Conservation (phyloP, 2,329 filamentous ascomycete genomes). For the Xylariaceae sp. region DNA sequence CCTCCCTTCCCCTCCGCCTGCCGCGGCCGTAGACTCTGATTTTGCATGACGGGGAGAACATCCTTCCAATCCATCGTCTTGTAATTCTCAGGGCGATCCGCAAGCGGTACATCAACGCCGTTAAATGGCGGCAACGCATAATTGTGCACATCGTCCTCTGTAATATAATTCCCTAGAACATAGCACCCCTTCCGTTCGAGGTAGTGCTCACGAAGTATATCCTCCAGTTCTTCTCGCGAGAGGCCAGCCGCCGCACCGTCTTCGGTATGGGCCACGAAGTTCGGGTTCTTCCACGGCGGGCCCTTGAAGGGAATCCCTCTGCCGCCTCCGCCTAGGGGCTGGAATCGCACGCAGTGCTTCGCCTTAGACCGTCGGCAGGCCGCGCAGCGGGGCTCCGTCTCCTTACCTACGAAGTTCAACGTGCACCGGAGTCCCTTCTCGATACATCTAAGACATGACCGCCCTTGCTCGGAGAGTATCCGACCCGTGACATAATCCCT, state of each 20-base stretch:
- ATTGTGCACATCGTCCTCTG: background rate
- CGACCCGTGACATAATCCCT: slow-evolving; percentile 33
- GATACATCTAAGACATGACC: slow-evolving; percentile 34
- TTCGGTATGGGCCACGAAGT: slow-evolving; percentile 26
- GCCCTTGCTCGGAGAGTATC: slow-evolving; percentile 20
- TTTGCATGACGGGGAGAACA: slow-evolving; percentile 23
- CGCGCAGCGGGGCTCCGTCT: slow-evolving; percentile 29
- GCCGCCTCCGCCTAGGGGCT: background rate
- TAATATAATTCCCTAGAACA: slow-evolving; percentile 17
- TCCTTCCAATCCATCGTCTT: slow-evolving; percentile 23
- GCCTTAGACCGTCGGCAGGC: slow-evolving; percentile 31
- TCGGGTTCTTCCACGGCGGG: slow-evolving; percentile 35
- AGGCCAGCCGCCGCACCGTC: background rate
- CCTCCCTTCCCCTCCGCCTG: background rate
- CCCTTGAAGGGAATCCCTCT: slow-evolving; percentile 14
- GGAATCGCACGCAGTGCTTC: slow-evolving; percentile 32
- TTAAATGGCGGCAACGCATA: slow-evolving; percentile 32
- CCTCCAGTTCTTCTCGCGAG: slow-evolving; percentile 19
- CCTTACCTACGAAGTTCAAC: slow-evolving; percentile 28
- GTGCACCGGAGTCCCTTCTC: slow-evolving; percentile 37
- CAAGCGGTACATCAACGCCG: slow-evolving; percentile 18
- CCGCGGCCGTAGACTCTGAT: slow-evolving; percentile 2
- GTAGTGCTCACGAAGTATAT: slow-evolving; percentile 28
- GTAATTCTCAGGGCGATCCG: slow-evolving; percentile 15
- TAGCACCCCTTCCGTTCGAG: slow-evolving; percentile 20